phyloP scores from a whole-genome alignment of 192 early-diverging fungal genomes.

The Backusella tuberculispora region DNA sequence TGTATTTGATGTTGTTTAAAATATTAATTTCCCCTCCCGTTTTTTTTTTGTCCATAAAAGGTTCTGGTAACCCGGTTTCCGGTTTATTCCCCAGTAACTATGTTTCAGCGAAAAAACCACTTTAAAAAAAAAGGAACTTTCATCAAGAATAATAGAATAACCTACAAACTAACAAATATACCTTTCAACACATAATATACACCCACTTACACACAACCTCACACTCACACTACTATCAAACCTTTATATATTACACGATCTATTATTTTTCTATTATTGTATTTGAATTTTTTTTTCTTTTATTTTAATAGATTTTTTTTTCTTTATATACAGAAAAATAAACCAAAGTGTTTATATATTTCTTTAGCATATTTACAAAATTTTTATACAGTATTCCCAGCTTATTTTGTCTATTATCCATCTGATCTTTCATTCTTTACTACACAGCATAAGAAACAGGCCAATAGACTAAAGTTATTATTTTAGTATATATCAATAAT shows the following conservation, averaged over 20 bases:
- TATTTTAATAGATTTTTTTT: slow-evolving; percentile 5
- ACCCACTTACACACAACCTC: neutral
- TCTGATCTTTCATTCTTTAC: slow-evolving; percentile 20
- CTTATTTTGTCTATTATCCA: neutral
- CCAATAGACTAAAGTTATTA: neutral
- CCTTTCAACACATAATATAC: slow-evolving; percentile 2
- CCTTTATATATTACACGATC: neutral
- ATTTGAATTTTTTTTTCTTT: neutral
- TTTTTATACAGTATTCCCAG: neutral
- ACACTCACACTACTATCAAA: neutral
- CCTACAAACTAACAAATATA: neutral
- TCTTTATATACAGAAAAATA: neutral
- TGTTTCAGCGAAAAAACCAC: slow-evolving; percentile 45
- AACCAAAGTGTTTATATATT: neutral
- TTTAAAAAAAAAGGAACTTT: slow-evolving; percentile 1
- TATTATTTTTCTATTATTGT: neutral
- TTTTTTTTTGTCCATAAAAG: slow-evolving; percentile 12
- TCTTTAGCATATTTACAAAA: neutral
- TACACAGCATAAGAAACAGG: slow-evolving; percentile 21
- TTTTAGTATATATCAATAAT: neutral
- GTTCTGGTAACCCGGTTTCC: slow-evolving; percentile 51
- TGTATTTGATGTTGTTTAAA: neutral
- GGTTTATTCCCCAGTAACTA: slow-evolving; percentile 83
- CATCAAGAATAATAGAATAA: neutral
- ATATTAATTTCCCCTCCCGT: neutral